phyloP scores from a whole-genome alignment of 371 early-diverging fungal genomes.

The Rozella allomycis region DNA sequence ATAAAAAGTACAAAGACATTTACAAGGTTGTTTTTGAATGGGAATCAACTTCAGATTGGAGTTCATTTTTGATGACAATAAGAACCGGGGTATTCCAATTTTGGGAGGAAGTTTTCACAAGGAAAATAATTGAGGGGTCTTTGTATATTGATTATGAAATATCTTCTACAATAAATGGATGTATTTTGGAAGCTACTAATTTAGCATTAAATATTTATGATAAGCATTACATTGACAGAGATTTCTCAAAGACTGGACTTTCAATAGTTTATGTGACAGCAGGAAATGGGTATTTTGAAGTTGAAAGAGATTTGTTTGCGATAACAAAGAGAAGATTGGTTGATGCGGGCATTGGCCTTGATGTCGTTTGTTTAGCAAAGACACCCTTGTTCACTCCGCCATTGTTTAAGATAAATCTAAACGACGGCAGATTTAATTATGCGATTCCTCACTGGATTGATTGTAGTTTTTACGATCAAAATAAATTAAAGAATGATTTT shows the following conservation, averaged over 20 bases:
- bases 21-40: constrained; percentile 83
- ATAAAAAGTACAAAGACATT: constrained; percentile 51
- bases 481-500: no score
- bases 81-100: constrained; percentile 53
- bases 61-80: constrained; percentile 40
- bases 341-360: constrained; percentile 74
- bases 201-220: constrained; percentile 81
- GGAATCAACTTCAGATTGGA: constrained; percentile 75
- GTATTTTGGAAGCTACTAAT: constrained; percentile 82
- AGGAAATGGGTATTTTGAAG: constrained; percentile 64
- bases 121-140: constrained; percentile 12
- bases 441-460: constrained; percentile 82
- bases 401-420: constrained; percentile 38
- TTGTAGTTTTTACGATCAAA: constrained; percentile 46
- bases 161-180: constrained; percentile 62
- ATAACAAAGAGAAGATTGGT: constrained; percentile 85
- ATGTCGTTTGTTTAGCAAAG: constrained; percentile 68
- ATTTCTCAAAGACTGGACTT: constrained; percentile 70
- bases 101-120: constrained; percentile 44
- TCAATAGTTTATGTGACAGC: constrained; percentile 79
- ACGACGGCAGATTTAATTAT: constrained; percentile 16
- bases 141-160: constrained; percentile 35
- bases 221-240: constrained; percentile 76
- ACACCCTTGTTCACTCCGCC: constrained; percentile 75
- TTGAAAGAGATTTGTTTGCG: constrained; percentile 52